A percentile compares a stretch with the other conserved stretches of the same genome.
Evolutionary conservation across 2,329 filamentous ascomycete genomes (phyloP).

Genomic region (Pezicula neosporulosa): DNA sequence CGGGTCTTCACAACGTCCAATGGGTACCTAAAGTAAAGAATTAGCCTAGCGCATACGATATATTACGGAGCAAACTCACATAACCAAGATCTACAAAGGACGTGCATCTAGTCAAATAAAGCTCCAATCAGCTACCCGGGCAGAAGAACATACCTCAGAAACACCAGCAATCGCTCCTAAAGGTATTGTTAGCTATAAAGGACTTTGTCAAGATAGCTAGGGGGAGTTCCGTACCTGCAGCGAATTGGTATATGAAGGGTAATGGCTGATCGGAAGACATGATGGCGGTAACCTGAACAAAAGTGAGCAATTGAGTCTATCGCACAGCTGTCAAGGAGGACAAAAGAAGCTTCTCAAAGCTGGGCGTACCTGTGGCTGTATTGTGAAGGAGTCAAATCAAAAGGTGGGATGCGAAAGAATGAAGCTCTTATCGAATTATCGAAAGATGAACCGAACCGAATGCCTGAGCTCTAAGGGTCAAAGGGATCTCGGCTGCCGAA

Average conservation of each 20-base stretch:
- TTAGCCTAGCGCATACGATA: constrained; percentile 6
- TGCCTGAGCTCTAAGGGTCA: too few species aligned
- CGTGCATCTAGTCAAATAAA: constrained; percentile 13
- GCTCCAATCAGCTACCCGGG: constrained; percentile 1
- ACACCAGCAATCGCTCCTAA: constrained; percentile 91
- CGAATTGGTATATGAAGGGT: constrained; percentile 93
- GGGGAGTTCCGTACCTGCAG: constrained; percentile 61
- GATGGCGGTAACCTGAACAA: constrained; percentile 29
- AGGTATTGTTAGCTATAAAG: constrained; percentile 25
- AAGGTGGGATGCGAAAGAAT: too few species aligned
- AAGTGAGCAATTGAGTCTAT: not conserved
- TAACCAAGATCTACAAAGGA: constrained; percentile 71
- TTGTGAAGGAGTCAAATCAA: too few species aligned
- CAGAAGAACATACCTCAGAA: constrained; percentile 72
- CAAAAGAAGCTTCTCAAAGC: not conserved
- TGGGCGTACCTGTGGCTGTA: not conserved
- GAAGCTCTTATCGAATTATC: too few species aligned
- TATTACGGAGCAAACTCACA: constrained; percentile 50
- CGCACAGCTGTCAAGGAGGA: not conserved
- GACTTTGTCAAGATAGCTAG: constrained; percentile 15
- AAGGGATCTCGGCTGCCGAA: too few species aligned
- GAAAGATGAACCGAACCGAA: too few species aligned
- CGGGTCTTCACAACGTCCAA: constrained; percentile 97
- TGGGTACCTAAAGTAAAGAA: constrained; percentile 71
- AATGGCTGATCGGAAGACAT: constrained; percentile 74